Conservation (phyloP, 148 eudicot genomes). For the Talinum fruticosum region DNA sequence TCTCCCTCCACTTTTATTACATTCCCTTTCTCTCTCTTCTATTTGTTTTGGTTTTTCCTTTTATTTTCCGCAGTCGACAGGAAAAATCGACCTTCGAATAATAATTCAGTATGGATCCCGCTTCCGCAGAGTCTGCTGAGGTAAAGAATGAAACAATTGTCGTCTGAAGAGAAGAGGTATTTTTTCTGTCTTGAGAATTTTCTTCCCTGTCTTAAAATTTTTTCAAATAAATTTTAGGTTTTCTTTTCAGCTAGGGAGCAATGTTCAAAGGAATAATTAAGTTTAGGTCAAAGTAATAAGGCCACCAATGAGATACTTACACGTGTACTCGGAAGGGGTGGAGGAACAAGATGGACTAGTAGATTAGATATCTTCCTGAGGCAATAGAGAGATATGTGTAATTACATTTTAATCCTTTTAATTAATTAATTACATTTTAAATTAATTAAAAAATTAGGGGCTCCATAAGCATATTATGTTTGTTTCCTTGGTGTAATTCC, state of each 20-base stretch:
- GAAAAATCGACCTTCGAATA: not conserved
- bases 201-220: not conserved
- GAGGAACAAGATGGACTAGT: constrained; percentile 7
- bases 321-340: not conserved
- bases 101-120: not conserved
- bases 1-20: not conserved
- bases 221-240: too few relatives aligned
- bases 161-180: not conserved
- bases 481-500: not conserved
- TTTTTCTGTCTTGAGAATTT: not conserved
- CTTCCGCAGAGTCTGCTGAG: not conserved
- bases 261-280: not conserved
- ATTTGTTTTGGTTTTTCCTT: not conserved
- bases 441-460: not conserved
- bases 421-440: not conserved
- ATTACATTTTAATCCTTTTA: not conserved
- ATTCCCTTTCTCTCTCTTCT: not conserved
- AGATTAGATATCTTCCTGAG: too few relatives aligned
- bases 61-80: not conserved
- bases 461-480: not conserved
- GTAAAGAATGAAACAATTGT: too few relatives aligned
- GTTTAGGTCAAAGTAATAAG: not conserved
- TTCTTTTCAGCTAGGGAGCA: not conserved
- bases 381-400: constrained; percentile 8
- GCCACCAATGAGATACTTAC: not conserved